Evolutionary conservation across 2,329 filamentous ascomycete genomes (phyloP).

Genomic region (Paracoccidioides brasiliensis): DNA sequence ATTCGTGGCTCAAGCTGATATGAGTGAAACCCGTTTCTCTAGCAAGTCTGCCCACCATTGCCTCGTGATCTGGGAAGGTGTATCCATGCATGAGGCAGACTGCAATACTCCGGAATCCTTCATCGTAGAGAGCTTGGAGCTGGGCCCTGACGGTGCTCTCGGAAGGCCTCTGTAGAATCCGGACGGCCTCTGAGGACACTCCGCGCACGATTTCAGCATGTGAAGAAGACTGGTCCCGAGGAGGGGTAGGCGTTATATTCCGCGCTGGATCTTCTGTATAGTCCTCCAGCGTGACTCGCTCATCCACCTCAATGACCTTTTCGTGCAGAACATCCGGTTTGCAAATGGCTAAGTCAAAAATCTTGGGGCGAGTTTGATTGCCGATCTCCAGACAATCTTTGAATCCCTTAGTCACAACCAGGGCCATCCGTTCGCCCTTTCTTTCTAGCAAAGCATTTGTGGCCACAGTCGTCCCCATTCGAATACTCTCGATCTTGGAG

Average conservation of each 20-base stretch:
- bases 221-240: slow-evolving; percentile 26
- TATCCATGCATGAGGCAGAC: slow-evolving; percentile 90
- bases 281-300: slow-evolving; percentile 81
- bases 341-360: slow-evolving; percentile 78
- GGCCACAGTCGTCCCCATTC: slow-evolving; percentile 91
- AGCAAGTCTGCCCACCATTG: slow-evolving; percentile 61
- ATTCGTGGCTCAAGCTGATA: slow-evolving; percentile 64
- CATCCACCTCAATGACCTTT: slow-evolving; percentile 74
- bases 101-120: slow-evolving; percentile 66
- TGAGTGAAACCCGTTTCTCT: slow-evolving; percentile 70
- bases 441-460: slow-evolving; percentile 84
- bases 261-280: slow-evolving; percentile 77
- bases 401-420: slow-evolving; percentile 81
- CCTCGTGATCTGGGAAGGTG: slow-evolving; percentile 78
- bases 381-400: slow-evolving; percentile 79
- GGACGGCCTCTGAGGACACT: slow-evolving; percentile 60
- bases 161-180: slow-evolving; percentile 50
- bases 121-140: slow-evolving; percentile 53
- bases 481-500: slow-evolving; percentile 71
- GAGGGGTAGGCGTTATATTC: slow-evolving; percentile 36
- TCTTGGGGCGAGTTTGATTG: slow-evolving; percentile 77
- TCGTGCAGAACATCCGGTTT: slow-evolving; percentile 83
- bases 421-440: slow-evolving; percentile 77
- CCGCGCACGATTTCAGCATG: slow-evolving; percentile 53
- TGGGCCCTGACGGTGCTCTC: slow-evolving; percentile 43